Conservation (phyloP, 2,329 filamentous ascomycete species). For the Talaromyces funiculosus region DNA sequence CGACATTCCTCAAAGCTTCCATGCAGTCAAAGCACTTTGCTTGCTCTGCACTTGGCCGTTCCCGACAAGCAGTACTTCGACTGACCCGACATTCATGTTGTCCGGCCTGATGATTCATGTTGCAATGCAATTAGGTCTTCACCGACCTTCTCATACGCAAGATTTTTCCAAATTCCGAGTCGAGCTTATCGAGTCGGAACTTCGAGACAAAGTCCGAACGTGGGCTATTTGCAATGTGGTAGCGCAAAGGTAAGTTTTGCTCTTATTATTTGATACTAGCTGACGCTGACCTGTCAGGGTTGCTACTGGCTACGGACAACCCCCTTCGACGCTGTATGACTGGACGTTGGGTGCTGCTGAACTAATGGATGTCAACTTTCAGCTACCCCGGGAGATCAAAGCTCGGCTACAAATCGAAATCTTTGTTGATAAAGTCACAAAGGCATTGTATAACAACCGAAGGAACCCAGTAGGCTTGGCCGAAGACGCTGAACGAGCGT, state of each 20-base stretch:
- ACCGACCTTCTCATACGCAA: conserved; percentile 59
- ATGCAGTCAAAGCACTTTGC: conserved; percentile 59
- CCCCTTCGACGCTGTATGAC: conserved; percentile 57
- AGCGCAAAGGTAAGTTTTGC: conserved; percentile 52
- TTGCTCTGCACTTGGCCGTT: conserved; percentile 61
- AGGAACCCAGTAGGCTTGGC: conserved; percentile 49
- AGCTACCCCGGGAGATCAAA: conserved; percentile 48
- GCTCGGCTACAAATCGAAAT: conserved; percentile 52
- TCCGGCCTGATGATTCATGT: conserved; percentile 63
- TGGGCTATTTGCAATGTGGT: conserved; percentile 66
- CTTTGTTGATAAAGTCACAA: conserved; percentile 54
- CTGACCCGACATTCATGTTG: conserved; percentile 61
- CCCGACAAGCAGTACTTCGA: conserved; percentile 57
- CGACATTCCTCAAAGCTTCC: conserved; percentile 58
- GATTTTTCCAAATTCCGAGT: conserved; percentile 48
- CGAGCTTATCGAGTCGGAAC: conserved; percentile 56
- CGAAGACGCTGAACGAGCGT: conserved; percentile 39
- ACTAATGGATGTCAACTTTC: conserved; percentile 41
- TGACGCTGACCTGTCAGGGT: conserved; percentile 39
- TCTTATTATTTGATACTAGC: neutral
- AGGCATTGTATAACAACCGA: conserved; percentile 52
- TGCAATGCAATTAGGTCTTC: conserved; percentile 61
- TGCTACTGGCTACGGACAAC: conserved; percentile 63
- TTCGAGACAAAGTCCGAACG: conserved; percentile 59
- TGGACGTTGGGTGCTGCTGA: conserved; percentile 49